These are phyloP conservation scores for Spatholobus suberectus DNA, from an alignment of 306 rosid genomes.

Conservation along the genomic window DNA sequence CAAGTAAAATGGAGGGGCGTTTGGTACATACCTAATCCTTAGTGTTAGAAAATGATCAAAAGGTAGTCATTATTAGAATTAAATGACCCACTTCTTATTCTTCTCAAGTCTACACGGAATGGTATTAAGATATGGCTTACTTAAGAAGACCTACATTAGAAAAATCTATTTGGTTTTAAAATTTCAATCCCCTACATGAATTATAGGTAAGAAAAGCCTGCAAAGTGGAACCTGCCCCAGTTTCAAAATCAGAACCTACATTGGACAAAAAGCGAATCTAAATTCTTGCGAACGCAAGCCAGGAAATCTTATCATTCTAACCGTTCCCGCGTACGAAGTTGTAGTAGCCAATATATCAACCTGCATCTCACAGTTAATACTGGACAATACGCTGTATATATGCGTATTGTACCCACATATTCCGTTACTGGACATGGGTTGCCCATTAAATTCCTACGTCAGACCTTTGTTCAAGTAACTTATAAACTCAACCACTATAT, in stretches of 20 bases:
- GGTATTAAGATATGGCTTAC: background rate
- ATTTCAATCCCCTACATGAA: background rate
- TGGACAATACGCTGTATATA: background rate
- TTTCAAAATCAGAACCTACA: conserved; percentile 9
- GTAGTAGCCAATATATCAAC: background rate
- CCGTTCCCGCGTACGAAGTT: background rate
- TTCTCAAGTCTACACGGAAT: background rate
- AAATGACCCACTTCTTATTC: conserved; percentile 6
- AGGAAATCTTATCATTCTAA: background rate
- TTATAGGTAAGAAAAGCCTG: background rate
- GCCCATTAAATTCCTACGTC: background rate
- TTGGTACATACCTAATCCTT: conserved; percentile 35
- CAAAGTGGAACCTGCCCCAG: background rate
- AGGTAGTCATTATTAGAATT: background rate
- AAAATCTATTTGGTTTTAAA: background rate
- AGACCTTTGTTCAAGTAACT: background rate
- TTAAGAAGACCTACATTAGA: background rate
- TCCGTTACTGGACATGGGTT: no score
- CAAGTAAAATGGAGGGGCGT: background rate
- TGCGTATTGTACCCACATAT: background rate
- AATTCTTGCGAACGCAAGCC: background rate
- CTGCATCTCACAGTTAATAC: background rate
- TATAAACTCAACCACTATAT: background rate
- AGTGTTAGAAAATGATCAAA: background rate
- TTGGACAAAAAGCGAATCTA: background rate